phyloP scores from a whole-genome alignment of 1,139 yeast genomes.

The Hansenula sp. region DNA sequence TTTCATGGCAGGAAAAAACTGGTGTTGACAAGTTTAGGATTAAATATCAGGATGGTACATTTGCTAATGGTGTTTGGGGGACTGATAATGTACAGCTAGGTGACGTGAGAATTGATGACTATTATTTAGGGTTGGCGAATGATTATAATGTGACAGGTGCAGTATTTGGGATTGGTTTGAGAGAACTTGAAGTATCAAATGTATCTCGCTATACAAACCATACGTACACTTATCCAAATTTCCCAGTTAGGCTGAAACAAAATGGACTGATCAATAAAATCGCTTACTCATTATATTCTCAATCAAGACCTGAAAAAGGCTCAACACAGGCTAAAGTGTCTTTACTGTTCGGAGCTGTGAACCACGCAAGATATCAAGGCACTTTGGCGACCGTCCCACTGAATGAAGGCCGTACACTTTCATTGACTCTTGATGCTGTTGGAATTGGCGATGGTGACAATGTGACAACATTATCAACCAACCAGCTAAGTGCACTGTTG shows the following conservation, averaged over 20 bases:
- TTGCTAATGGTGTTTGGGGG: conserved; percentile 61
- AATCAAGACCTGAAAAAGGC: conserved; percentile 30
- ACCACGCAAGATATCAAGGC: conserved; percentile 43
- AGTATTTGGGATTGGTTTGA: conserved; percentile 57
- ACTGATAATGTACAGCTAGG: conserved; percentile 42
- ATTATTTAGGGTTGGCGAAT: conserved; percentile 49
- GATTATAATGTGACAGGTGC: conserved; percentile 45
- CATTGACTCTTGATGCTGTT: neutral
- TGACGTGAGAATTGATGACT: conserved; percentile 31
- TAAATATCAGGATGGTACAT: conserved; percentile 54
- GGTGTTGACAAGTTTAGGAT: conserved; percentile 43
- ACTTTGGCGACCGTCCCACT: conserved; percentile 38
- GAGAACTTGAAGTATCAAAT: conserved; percentile 40
- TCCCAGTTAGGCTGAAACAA: conserved; percentile 47
- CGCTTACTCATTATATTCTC: conserved; percentile 48
- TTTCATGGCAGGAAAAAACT: conserved; percentile 4
- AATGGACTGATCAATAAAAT: conserved; percentile 44
- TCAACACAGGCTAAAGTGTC: conserved; percentile 18
- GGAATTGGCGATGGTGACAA: conserved; percentile 16
- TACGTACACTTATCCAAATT: conserved; percentile 38
- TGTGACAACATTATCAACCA: neutral
- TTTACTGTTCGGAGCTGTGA: conserved; percentile 52
- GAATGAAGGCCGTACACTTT: conserved; percentile 14
- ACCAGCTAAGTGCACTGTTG: conserved; percentile 33
- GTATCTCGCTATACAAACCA: conserved; percentile 5